Conservation (phyloP, 495 filamentous ascomycete genomes). For the Collariella sp. region DNA sequence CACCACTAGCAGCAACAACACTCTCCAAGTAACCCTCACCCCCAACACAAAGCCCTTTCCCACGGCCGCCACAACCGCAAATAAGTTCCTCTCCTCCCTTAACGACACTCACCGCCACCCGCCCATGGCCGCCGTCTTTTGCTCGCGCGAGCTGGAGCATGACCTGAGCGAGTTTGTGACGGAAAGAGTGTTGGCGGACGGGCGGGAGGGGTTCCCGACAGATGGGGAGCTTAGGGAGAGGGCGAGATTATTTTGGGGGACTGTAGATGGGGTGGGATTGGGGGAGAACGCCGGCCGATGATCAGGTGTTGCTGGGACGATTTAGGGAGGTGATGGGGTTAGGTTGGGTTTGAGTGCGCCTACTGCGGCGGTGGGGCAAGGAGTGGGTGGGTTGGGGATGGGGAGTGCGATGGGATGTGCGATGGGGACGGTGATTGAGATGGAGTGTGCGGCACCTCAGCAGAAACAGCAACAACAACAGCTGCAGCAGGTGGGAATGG, state of each 20-base stretch:
- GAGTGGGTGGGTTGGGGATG: not conserved
- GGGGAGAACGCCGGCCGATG: slow-evolving; percentile 38
- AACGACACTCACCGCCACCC: slow-evolving; percentile 23
- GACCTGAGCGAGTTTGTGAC: slow-evolving; percentile 37
- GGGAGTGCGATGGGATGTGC: not conserved
- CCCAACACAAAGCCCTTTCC: slow-evolving; percentile 29
- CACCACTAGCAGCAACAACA: not conserved
- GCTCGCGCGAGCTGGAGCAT: slow-evolving; percentile 44
- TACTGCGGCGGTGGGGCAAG: not conserved
- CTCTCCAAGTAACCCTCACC: slow-evolving; percentile 23
- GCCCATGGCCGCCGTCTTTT: slow-evolving; percentile 40
- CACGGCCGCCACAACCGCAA: slow-evolving; percentile 31
- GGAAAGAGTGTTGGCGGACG: slow-evolving; percentile 16
- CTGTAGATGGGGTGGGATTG: slow-evolving; percentile 4
- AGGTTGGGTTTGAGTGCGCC: slow-evolving; percentile 5
- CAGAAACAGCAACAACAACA: slow-evolving; percentile 1
- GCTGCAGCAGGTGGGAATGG: slow-evolving; percentile 1
- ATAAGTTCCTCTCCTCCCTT: slow-evolving; percentile 31
- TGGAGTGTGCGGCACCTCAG: not conserved
- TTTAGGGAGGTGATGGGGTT: slow-evolving; percentile 37
- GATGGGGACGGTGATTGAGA: not conserved
- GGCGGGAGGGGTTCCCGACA: slow-evolving; percentile 25
- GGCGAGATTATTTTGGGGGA: slow-evolving; percentile 38
- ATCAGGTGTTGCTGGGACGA: slow-evolving; percentile 37
- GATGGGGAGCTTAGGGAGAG: slow-evolving; percentile 32